phyloP scores from a whole-genome alignment of 2,329 filamentous ascomycete genomes.

The Fusarium succisae region DNA sequence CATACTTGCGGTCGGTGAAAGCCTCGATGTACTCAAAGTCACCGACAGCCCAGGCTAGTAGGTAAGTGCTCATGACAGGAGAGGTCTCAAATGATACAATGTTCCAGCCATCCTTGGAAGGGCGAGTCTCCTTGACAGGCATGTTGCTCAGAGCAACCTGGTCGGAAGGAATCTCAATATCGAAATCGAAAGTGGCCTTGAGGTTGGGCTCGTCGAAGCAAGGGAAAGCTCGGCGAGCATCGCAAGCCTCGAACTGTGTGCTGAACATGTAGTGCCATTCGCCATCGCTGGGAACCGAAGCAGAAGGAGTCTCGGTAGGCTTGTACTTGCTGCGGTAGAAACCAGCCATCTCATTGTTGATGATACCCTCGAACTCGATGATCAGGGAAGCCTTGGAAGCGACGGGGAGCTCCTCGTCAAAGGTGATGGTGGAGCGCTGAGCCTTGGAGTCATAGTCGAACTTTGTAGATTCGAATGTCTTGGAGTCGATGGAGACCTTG shows the following conservation, averaged over 20 bases:
- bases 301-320: constrained; percentile 74
- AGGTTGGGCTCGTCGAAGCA: constrained; percentile 98
- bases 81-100: constrained; percentile 82
- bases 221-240: constrained; percentile 93
- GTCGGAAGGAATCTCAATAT: constrained; percentile 89
- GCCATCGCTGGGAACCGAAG: constrained; percentile 79
- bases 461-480: constrained; percentile 67
- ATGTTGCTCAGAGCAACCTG: constrained; percentile 95
- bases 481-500: constrained; percentile 68
- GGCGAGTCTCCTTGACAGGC: constrained; percentile 79
- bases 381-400: constrained; percentile 72
- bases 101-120: constrained; percentile 71
- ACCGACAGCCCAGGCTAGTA: constrained; percentile 92
- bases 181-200: constrained; percentile 94
- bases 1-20: constrained; percentile 88
- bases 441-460: constrained; percentile 85
- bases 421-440: constrained; percentile 83
- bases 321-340: constrained; percentile 97
- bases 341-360: constrained; percentile 92
- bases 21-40: constrained; percentile 98
- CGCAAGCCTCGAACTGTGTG: constrained; percentile 97
- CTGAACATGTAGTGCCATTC: constrained; percentile 82
- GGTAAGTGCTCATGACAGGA: constrained; percentile 90
- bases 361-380: constrained; percentile 80
- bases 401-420: constrained; percentile 75